Conservation (phyloP, 2,329 filamentous ascomycete genomes). For the Atkinsonella hypoxylon region DNA sequence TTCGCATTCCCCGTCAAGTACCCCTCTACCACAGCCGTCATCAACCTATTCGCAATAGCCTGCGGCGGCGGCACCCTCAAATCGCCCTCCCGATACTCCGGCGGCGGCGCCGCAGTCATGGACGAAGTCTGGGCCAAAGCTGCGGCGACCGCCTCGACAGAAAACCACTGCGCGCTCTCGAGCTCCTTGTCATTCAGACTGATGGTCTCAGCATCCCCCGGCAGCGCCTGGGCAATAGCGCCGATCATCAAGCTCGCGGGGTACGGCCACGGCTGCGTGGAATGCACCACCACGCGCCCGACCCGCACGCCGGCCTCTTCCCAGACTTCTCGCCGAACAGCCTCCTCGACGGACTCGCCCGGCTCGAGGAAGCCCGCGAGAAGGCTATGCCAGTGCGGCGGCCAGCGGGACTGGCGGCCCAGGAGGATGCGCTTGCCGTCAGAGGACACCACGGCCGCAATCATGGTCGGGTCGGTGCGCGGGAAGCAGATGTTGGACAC, state of each 20-base stretch:
- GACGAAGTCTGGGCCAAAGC: slow-evolving; percentile 55
- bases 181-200: slow-evolving; percentile 83
- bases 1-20: slow-evolving; percentile 48
- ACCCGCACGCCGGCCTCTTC: slow-evolving; percentile 71
- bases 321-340: slow-evolving; percentile 73
- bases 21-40: slow-evolving; percentile 66
- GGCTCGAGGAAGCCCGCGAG: slow-evolving; percentile 81
- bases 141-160: slow-evolving; percentile 65
- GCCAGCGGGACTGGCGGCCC: slow-evolving; percentile 75
- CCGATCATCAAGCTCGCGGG: slow-evolving; percentile 78
- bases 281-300: slow-evolving; percentile 69
- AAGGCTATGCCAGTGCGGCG: slow-evolving; percentile 75
- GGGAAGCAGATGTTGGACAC: slow-evolving; percentile 89
- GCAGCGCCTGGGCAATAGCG: slow-evolving; percentile 75
- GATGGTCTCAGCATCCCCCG: slow-evolving; percentile 61
- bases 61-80: slow-evolving; percentile 73
- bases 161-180: slow-evolving; percentile 81
- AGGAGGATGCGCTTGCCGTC: slow-evolving; percentile 71
- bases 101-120: slow-evolving; percentile 50
- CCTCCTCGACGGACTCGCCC: slow-evolving; percentile 74
- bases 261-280: slow-evolving; percentile 80
- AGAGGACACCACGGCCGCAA: slow-evolving; percentile 79
- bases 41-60: slow-evolving; percentile 84
- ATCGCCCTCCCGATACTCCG: slow-evolving; percentile 62
- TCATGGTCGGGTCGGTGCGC: slow-evolving; percentile 86